Conservation (phyloP, 2,329 filamentous ascomycete species). For the Simplicillium sp. region DNA sequence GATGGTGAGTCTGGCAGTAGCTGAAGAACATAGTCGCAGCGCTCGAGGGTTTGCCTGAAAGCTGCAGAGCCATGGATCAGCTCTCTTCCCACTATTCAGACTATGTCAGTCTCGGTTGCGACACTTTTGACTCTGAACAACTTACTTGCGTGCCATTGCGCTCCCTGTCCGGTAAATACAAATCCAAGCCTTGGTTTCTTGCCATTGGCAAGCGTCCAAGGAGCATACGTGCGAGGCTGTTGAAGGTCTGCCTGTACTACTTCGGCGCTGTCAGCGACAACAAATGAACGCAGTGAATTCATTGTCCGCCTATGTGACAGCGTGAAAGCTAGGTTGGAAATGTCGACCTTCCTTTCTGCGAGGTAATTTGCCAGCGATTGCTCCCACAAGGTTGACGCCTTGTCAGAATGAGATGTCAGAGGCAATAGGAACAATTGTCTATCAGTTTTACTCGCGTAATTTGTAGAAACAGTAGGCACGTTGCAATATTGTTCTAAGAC, state of each 20-base stretch:
- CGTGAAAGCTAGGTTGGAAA: conserved; percentile 13
- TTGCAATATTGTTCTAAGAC: conserved; percentile 13
- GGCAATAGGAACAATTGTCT: conserved; percentile 11
- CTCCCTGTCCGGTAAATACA: conserved; percentile 17
- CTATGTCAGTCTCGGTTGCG: too few relatives aligned
- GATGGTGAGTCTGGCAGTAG: background rate
- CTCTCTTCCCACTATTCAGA: background rate
- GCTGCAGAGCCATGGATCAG: background rate
- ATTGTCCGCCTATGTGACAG: conserved; percentile 12
- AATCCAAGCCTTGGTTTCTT: conserved; percentile 11
- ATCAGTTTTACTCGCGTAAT: background rate
- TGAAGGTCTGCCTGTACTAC: too few relatives aligned
- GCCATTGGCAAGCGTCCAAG: conserved; percentile 11
- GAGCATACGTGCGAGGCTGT: conserved; percentile 4
- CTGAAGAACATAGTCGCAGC: background rate
- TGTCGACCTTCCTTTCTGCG: conserved; percentile 5
- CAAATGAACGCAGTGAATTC: conserved; percentile 13
- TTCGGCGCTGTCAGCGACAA: conserved; percentile 8
- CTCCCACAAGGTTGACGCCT: conserved; percentile 12
- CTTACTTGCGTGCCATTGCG: conserved; percentile 6
- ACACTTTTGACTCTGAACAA: too few relatives aligned
- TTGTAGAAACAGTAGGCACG: too few relatives aligned
- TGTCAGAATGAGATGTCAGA: conserved; percentile 12
- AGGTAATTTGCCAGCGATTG: conserved; percentile 10
- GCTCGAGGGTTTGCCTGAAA: background rate